These are phyloP conservation scores for Angomonas ambiguus DNA, from an alignment of 208 protist genomes.

Conservation along the genomic window DNA sequence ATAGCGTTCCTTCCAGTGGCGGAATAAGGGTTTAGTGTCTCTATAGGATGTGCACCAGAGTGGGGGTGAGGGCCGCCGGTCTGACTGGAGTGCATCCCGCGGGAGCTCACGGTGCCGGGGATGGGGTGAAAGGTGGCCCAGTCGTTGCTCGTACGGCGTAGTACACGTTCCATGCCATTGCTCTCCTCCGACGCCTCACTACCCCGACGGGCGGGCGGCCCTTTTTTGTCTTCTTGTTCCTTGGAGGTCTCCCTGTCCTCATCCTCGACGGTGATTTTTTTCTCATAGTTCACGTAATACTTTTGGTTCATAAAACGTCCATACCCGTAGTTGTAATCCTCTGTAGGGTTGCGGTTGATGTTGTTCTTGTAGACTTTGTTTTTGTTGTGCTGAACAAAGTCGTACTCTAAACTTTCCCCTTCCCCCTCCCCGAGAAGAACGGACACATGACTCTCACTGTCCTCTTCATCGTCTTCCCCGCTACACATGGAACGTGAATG, in stretches of 20 bases:
- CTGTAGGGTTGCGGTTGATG: neutral
- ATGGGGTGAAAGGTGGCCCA: constrained; percentile 4
- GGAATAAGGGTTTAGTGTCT: neutral
- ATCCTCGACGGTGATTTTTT: neutral
- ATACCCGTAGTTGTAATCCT: constrained; percentile 3
- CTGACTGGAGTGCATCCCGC: neutral
- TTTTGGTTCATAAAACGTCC: neutral
- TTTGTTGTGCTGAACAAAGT: neutral
- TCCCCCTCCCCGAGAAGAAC: neutral
- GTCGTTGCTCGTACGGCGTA: neutral
- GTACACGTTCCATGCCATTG: neutral
- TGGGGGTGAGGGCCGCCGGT: neutral
- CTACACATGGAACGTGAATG: neutral
- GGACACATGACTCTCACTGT: constrained; percentile 4
- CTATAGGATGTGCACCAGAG: too few species aligned
- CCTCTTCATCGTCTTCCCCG: neutral
- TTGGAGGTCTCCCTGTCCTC: neutral
- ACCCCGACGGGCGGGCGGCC: neutral
- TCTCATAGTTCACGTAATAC: neutral
- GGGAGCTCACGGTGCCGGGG: neutral
- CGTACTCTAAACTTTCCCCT: neutral
- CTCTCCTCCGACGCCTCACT: neutral
- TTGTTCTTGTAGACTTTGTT: constrained; percentile 7
- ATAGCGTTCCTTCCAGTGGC: neutral
- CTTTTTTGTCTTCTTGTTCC: neutral